Base-by-base conservation (phyloP, 2,329 filamentous ascomycete species). In the Ophiostoma tasmaniense region DNA sequence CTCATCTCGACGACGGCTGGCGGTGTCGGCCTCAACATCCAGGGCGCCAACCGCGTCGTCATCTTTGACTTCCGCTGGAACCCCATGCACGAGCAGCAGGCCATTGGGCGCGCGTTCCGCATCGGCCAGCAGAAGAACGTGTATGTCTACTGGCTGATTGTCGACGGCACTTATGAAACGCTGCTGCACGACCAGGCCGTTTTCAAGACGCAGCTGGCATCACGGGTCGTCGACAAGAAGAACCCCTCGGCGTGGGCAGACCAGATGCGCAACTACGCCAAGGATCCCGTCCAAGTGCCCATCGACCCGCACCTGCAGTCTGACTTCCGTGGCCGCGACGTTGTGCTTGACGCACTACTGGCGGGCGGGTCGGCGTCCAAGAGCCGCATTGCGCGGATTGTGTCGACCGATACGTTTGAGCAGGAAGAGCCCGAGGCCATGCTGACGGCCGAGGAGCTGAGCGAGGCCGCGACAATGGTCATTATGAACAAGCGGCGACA, bases 1-100 rank as follows among this genome's bases (percentile, higher is more conserved):
- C 80, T 97, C 1, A 92, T 97, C 69, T 96, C 92, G 0, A 97
- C 92, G 0, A 87, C 79, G 70, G 92, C 93, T 10, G 93, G 93
- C 28, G 92, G 92, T 0, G 80, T 93, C 1, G 93, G 93, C 0
- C 81, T 97, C 66, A 97, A 97, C 71, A 89, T 97, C 14, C 86
- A 87, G 55, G 89, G 90, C 1, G 93, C 93, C 0, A 97, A 93
- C 76, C 87, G 93, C 25, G 91, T 97, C 0, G 85, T 97, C 25
- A 89, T 97, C 25, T 90, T 96, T 69, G 93, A 97, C 76, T 92
- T 90, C 75, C 83, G 84, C 71, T 97, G 89, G 79, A 95, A 93
- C 72, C 93, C 93, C 0, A 84, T 88, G 5, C 83, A 89, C 75
- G 93, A 97, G 77, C 89, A 93, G 74, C 93, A 97, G 78, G 93